Conservation (phyloP, 768 basidiomycete genomes). For the Tulasnella sp. region DNA sequence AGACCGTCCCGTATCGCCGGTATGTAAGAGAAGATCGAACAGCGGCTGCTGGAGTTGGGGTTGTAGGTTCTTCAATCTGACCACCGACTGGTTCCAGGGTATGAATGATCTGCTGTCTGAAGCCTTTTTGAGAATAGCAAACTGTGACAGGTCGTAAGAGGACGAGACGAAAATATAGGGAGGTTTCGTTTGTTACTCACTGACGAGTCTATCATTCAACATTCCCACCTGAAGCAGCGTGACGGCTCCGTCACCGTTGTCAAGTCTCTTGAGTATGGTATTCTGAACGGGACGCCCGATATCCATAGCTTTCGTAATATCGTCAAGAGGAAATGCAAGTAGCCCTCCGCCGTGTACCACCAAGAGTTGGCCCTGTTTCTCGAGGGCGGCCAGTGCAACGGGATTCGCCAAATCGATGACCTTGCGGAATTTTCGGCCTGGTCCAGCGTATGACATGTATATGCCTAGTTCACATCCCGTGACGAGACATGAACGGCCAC, state of each 20-base stretch:
- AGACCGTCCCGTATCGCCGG: slow-evolving; percentile 53
- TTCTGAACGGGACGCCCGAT: slow-evolving; percentile 40
- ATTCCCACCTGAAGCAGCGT: slow-evolving; percentile 49
- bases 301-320: slow-evolving; percentile 48
- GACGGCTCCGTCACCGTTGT: slow-evolving; percentile 42
- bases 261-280: slow-evolving; percentile 50
- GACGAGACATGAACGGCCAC: slow-evolving; percentile 45
- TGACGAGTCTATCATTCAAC: slow-evolving; percentile 41
- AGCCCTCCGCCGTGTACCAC: slow-evolving; percentile 49
- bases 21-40: slow-evolving; percentile 25
- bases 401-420: slow-evolving; percentile 41
- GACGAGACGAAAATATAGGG: background rate
- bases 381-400: slow-evolving; percentile 45
- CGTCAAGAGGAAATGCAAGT: slow-evolving; percentile 56
- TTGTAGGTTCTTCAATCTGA: background rate
- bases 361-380: slow-evolving; percentile 52
- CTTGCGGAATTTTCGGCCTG: slow-evolving; percentile 36
- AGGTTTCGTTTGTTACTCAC: slow-evolving; percentile 30
- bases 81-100: slow-evolving; percentile 41
- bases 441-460: slow-evolving; percentile 43
- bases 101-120: slow-evolving; percentile 49
- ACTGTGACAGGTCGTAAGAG: slow-evolving; percentile 32
- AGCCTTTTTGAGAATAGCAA: slow-evolving; percentile 52
- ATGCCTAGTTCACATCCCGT: slow-evolving; percentile 59
- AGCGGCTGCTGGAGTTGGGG: background rate